Base-by-base conservation (phyloP, 1,284 basidiomycete genomes). In the Boletus coffeatus region DNA sequence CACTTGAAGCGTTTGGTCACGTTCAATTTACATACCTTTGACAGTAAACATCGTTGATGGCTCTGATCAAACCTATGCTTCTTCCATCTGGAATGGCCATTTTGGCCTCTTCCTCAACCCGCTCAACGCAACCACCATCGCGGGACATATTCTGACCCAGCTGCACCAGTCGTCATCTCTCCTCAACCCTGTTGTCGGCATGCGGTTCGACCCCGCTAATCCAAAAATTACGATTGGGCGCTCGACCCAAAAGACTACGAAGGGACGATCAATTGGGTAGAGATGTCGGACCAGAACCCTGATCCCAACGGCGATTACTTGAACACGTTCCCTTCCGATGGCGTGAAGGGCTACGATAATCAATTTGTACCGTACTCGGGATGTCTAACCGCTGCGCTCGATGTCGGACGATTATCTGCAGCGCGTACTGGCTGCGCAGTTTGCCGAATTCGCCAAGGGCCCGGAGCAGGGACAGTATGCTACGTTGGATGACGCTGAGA, bases 171-270 rank as follows among this genome's bases (percentile, higher is more conserved):
- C 67, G 0, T 65, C 67, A 10, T 67, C 70, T 21, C 64, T 75
- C 10, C 71, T 75, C 53, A 69, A 74, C 36, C 74, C 72, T 29
- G 73, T 75, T n/a, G 34, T 75, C 4, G 72, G 67, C 7, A 70
- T 73, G 67, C 65, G 72, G 9, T 74, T 74, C 34, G 71, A 75
- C 59, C 66, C 68, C 36, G 56, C 18, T 9, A 66, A 73, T n/a
- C 71, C 73, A 4, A 75, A 69, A 52, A 34, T 73, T 25, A 75
- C 72, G 9, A 71, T 75, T 39, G 72, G 74, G 1, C 71, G 2
- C 73, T 73, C 8, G 73, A 75, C 41, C 74, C 70, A 16, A 70
- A 71, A 11, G 74, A 73, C 36, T 75, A 75, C 18, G 68, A 74
- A 62, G 72, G 74, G 41, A 66, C 64, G 10, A 74, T 75, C 34